These are phyloP conservation scores for Metschnikowia koreensis DNA, from an alignment of 805 yeast species.

Conservation along the genomic window DNA sequence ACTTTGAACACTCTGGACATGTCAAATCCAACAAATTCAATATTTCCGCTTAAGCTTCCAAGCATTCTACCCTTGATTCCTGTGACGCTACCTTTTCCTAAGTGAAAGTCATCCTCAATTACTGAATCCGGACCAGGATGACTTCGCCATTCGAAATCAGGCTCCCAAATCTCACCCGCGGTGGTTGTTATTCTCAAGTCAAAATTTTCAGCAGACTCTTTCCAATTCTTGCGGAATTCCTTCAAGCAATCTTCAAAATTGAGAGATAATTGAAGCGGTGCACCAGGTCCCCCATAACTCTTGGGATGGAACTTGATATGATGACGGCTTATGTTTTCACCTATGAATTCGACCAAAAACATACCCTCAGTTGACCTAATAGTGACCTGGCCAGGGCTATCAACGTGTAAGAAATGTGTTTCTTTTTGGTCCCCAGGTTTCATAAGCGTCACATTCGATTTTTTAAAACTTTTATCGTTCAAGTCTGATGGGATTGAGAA, in stretches of 20 bases:
- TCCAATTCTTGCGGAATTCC: conserved; percentile 27
- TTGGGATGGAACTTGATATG: conserved; percentile 61
- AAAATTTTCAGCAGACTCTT: conserved; percentile 32
- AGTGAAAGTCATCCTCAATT: conserved; percentile 39
- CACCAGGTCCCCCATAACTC: conserved; percentile 58
- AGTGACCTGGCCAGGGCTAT: conserved; percentile 24
- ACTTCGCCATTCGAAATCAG: conserved; percentile 41
- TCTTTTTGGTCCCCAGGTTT: conserved; percentile 11
- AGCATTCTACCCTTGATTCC: conserved; percentile 40
- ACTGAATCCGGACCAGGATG: conserved; percentile 18
- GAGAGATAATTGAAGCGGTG: conserved; percentile 50
- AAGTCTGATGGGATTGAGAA: conserved; percentile 69
- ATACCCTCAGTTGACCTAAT: conserved; percentile 64
- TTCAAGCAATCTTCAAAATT: conserved; percentile 41
- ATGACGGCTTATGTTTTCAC: conserved; percentile 53
- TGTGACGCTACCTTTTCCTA: conserved; percentile 36
- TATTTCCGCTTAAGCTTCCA: conserved; percentile 26
- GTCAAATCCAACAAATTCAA: conserved; percentile 26
- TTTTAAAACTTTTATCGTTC: conserved; percentile 39
- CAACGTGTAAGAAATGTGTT: conserved; percentile 24
- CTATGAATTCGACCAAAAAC: conserved; percentile 66
- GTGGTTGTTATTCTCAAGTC: conserved; percentile 53
- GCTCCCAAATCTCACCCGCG: conserved; percentile 59
- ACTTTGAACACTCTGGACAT: conserved; percentile 46
- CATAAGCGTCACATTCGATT: conserved; percentile 33